Evolutionary conservation across 805 yeast genomes (phyloP).

Genomic region (Isabelozyma gotoi): DNA sequence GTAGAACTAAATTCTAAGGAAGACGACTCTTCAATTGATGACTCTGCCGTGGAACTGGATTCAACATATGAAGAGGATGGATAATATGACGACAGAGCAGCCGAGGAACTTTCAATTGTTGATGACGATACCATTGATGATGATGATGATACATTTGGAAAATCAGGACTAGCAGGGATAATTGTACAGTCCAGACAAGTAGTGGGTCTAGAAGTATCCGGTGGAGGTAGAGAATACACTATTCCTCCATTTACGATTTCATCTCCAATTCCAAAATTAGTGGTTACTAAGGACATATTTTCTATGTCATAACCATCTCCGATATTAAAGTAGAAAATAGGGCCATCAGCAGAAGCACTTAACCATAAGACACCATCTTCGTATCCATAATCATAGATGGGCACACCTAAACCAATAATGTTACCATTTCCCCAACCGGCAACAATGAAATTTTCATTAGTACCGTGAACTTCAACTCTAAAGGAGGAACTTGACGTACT

Average conservation of each 20-base stretch:
- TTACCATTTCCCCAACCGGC: slow-evolving; percentile 26
- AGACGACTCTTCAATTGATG: not conserved
- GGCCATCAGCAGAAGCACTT: not conserved
- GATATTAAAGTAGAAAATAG: slow-evolving; percentile 10
- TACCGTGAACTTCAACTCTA: slow-evolving; percentile 11
- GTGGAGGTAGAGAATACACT: not conserved
- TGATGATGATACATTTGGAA: not conserved
- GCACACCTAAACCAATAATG: slow-evolving; percentile 9
- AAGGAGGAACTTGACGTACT: slow-evolving; percentile 14
- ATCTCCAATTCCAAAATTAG: slow-evolving; percentile 16
- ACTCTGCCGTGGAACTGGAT: not conserved
- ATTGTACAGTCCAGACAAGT: not conserved
- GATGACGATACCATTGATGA: not conserved
- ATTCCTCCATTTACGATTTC: slow-evolving; percentile 1
- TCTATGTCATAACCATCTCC: slow-evolving; percentile 21
- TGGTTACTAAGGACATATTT: slow-evolving; percentile 12
- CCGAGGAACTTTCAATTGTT: not conserved
- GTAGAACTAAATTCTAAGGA: not conserved
- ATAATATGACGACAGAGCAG: not conserved
- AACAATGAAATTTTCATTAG: slow-evolving; percentile 16
- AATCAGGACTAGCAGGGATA: not conserved
- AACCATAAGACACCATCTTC: slow-evolving; percentile 15
- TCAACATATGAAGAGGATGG: not conserved
- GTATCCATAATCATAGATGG: slow-evolving; percentile 6
- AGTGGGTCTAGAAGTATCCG: not conserved